A percentile compares a stretch with the other conserved stretches of the same genome.
Evolutionary conservation across 441 rosid genomes (phyloP).

Genomic region (Iberis amara): DNA sequence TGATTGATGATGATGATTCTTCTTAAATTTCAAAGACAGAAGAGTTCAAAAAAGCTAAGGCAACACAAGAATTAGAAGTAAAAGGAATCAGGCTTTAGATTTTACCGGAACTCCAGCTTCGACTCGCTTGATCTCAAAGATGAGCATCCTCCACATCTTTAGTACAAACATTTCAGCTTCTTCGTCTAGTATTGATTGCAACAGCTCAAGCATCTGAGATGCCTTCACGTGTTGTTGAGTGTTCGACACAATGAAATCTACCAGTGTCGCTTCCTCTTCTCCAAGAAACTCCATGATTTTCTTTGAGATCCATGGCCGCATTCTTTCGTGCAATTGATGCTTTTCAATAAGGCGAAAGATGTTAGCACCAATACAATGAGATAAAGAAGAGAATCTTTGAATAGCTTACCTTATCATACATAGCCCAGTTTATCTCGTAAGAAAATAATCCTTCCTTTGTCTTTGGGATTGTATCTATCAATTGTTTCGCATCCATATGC

Average conservation of each 20-base stretch:
- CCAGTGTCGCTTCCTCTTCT: conserved; percentile 84
- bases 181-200: conserved; percentile 85
- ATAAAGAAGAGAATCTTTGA: neutral
- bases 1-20: too few species aligned
- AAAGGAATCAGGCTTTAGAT: conserved; percentile 60
- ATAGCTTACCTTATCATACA: conserved; percentile 72
- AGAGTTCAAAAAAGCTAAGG: too few species aligned
- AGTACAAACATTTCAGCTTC: conserved; percentile 99
- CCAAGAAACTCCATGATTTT: conserved; percentile 94
- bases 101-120: conserved; percentile 72
- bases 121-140: conserved; percentile 88
- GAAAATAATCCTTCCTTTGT: conserved; percentile 93
- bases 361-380: conserved; percentile 17
- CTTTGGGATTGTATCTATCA: conserved; percentile 96
- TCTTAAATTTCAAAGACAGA: too few species aligned
- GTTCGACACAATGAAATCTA: conserved; percentile 79
- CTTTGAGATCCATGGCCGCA: conserved; percentile 99
- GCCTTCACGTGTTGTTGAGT: conserved; percentile 87
- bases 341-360: conserved; percentile 23
- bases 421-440: conserved; percentile 84
- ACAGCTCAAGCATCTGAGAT: conserved; percentile 81
- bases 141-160: conserved; percentile 99
- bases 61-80: too few species aligned
- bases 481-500: conserved; percentile 87
- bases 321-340: conserved; percentile 87